Base-by-base conservation (phyloP, 805 yeast species). In the Starmerella ratchasimensis region DNA sequence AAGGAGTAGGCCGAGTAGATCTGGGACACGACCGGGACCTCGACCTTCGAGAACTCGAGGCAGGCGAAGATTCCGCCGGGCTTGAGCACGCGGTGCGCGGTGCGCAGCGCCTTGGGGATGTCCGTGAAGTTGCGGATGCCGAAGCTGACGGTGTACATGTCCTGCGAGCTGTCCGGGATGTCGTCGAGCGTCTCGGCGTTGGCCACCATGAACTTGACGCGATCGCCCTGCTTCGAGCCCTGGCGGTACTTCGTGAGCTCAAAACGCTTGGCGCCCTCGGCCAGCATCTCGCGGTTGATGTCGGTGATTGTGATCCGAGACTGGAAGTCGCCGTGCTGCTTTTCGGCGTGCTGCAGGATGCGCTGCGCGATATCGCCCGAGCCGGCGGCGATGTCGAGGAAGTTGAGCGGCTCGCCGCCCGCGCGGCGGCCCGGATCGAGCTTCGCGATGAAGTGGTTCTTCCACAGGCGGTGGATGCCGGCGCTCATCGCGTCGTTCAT, bases 21-120 rank as follows among this genome's bases (percentile, higher is more conserved):
- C 43, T 72, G 65, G 56, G 82, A 88, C 36, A 90, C 63, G 8
- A 75, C 54, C 21, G 79, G 76, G 58, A 83, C 81, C 34, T 79
- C 77, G 40, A 90, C 95, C 56, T 86, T 90, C 38, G 93, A 79
- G 55, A 90, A 90, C 58, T 90, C 98, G 42, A 90, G 67, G 60
- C 97, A 86, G 27, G 94, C 95, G 58, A 90, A 90, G 33, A 90
- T 80, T 52, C 98, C 98, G 53, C 98, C 98, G 10, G 97, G 97
- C 60, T 79, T 82, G 56, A 90, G 71, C 22, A 88, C 94, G 51
- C 98, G 72, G 64, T 88, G 80, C 24, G 98, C 98, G n/a, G 96
- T 78, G 50, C 80, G 69, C 52, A 90, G 68, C 21, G 97, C 98
- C 4, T 83, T 84, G 60, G 86, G 95, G 51, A 90, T 76, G 57